These are phyloP conservation scores for Lipomyces orientalis DNA, from an alignment of 805 yeast species.

Conservation along the genomic window DNA sequence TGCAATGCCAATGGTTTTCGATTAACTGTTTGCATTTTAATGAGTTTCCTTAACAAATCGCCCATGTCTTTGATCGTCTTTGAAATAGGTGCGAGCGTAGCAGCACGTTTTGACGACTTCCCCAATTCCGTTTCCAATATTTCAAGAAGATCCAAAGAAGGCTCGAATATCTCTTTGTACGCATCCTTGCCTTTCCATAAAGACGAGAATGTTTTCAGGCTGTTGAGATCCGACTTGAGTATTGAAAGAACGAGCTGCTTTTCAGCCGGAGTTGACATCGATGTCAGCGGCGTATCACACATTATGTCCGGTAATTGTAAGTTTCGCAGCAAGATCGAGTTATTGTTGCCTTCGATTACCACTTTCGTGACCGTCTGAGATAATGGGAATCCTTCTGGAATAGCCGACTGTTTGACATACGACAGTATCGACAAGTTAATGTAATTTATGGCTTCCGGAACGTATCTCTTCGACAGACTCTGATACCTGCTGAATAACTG, in stretches of 20 bases:
- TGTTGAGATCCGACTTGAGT: slow-evolving; percentile 24
- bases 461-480: slow-evolving; percentile 73
- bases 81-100: neutral
- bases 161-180: slow-evolving; percentile 42
- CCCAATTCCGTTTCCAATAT: slow-evolving; percentile 11
- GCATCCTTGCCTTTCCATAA: slow-evolving; percentile 44
- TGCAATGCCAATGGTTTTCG: slow-evolving; percentile 80
- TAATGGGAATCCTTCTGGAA: slow-evolving; percentile 28
- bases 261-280: slow-evolving; percentile 25
- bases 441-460: slow-evolving; percentile 69
- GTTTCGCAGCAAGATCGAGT: slow-evolving; percentile 8
- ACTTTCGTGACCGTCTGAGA: slow-evolving; percentile 11
- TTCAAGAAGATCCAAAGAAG: slow-evolving; percentile 31
- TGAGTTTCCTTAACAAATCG: slow-evolving; percentile 53
- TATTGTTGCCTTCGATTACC: slow-evolving; percentile 13
- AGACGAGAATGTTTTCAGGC: slow-evolving; percentile 35
- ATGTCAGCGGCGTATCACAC: slow-evolving; percentile 19
- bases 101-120: slow-evolving; percentile 14
- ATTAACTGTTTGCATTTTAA: slow-evolving; percentile 45
- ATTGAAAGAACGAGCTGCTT: slow-evolving; percentile 29
- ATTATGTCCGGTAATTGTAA: slow-evolving; percentile 28
- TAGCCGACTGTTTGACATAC: slow-evolving; percentile 1
- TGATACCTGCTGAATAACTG: slow-evolving; percentile 75
- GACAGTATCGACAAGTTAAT: slow-evolving; percentile 49
- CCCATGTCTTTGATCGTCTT: slow-evolving; percentile 10